Evolutionary conservation across 768 basidiomycete genomes (phyloP), one percentile per base, ranked within the genome.

Genomic region (Jaapia argillacea): DNA sequence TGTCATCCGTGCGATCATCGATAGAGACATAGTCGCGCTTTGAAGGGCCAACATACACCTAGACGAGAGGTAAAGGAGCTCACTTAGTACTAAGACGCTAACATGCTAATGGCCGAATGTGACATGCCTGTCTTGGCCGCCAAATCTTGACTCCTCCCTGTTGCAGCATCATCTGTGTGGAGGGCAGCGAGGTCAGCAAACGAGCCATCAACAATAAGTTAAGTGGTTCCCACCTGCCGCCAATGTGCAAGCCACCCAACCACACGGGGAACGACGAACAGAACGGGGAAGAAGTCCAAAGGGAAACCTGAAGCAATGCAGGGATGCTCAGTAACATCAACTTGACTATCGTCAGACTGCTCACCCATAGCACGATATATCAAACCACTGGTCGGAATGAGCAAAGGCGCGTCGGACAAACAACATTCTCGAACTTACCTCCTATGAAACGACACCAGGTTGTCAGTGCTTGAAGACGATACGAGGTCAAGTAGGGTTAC

Each of bases 191-290:
- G 39, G 31, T n/a, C 26, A 44, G 24, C 44, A 24, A 12, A 27
- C 49, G 36, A 52, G 38, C 26, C 42, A 36, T 35, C n/a, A 21
- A 24, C 38, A 38, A 24, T 18, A 16, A 36, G 10, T n/a, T 27
- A n/a, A 37, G 41, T 22, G 36, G 44, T 16, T 7, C 24, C 13
- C 44, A 79, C 85, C 73, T 87, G 86, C 43, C 86, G 72, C 90
- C 90, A 93, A 60, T 92, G 90, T 0, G 89, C 86, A 5, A 93
- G 68, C 91, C 90, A 93, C 16, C 91, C 90, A 22, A 89, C 88
- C 5, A 94, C 88, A 18, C 91, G 78, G 1, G 91, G 91, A 2
- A 94, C 89, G 16, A 82, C 89, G 55, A 94, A 94, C 24, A 94
- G 66, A 18, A 94, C 90, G 0, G 91, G 90, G 78, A 92, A 93